A percentile compares a stretch with the other conserved stretches of the same genome.
phyloP scores from a whole-genome alignment of 345 rosid species.

The Brassica juncea region DNA sequence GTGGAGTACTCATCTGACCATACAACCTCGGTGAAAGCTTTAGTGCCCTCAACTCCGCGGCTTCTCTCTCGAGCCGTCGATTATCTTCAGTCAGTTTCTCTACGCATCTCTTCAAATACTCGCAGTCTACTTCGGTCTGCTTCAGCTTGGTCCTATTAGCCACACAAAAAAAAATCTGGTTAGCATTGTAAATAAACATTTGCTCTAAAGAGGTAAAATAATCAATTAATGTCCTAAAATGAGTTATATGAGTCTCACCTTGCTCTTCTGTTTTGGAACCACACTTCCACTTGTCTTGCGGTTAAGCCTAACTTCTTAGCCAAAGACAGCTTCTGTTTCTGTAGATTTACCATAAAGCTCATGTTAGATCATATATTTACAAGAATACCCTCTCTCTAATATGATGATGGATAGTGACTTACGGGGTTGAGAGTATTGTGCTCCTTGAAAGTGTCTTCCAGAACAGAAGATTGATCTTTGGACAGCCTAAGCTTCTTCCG shows the following conservation, averaged over 20 bases:
- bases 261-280: conserved; percentile 99
- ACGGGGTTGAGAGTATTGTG: conserved; percentile 98
- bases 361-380: conserved; percentile 6
- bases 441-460: conserved; percentile 93
- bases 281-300: conserved; percentile 93
- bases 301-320: conserved; percentile 88
- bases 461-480: conserved; percentile 89
- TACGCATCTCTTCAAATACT: conserved; percentile 86
- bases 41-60: conserved; percentile 83
- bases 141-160: conserved; percentile 81
- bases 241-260: conserved; percentile 48
- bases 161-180: not conserved
- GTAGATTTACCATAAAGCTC: conserved; percentile 26
- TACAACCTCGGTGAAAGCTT: conserved; percentile 91
- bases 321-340: conserved; percentile 91
- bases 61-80: conserved; percentile 87
- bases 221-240: not conserved
- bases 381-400: not conserved
- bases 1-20: conserved; percentile 88
- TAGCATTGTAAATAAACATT: conserved; percentile 12
- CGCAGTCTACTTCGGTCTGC: conserved; percentile 98
- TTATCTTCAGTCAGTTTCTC: conserved; percentile 93
- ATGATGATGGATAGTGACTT: conserved; percentile 36
- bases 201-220: not conserved
- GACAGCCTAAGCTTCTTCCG: conserved; percentile 94